Evolutionary conservation across 106 monocot genomes (phyloP).

Genomic region (Posidonia australis): DNA sequence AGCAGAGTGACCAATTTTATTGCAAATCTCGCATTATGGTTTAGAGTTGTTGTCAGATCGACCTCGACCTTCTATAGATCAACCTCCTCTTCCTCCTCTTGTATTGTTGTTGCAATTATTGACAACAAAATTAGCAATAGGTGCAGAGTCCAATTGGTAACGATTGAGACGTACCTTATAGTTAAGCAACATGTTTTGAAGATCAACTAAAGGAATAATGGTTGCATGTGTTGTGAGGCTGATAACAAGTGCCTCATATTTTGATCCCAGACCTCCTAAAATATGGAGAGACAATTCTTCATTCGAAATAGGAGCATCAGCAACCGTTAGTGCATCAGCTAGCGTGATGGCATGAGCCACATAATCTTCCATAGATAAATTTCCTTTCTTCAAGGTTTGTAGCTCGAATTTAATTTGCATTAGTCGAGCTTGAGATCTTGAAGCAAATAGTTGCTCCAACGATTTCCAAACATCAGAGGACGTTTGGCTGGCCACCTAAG

Average conservation of each 20-base stretch:
- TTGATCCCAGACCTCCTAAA: neutral
- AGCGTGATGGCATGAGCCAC: neutral
- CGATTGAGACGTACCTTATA: neutral
- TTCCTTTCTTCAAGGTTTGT: neutral
- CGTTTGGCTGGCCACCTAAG: neutral
- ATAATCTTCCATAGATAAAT: neutral
- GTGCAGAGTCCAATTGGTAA: too few relatives aligned
- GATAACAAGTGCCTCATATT: neutral
- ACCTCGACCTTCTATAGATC: too few relatives aligned
- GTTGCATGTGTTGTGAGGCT: neutral
- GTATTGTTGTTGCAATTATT: too few relatives aligned
- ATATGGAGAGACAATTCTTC: neutral
- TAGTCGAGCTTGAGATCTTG: neutral
- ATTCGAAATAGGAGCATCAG: neutral
- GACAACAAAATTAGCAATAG: too few relatives aligned
- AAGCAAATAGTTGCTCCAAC: neutral
- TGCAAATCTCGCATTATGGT: too few relatives aligned
- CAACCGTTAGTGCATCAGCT: neutral
- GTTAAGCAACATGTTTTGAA: neutral
- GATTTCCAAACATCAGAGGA: neutral
- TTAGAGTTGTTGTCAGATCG: too few relatives aligned
- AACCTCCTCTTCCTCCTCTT: too few relatives aligned
- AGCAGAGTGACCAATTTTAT: too few relatives aligned
- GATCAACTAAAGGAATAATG: neutral
- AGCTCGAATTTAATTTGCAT: neutral